phyloP scores from a whole-genome alignment of 495 filamentous ascomycete genomes.

The Penicillium goetzii region DNA sequence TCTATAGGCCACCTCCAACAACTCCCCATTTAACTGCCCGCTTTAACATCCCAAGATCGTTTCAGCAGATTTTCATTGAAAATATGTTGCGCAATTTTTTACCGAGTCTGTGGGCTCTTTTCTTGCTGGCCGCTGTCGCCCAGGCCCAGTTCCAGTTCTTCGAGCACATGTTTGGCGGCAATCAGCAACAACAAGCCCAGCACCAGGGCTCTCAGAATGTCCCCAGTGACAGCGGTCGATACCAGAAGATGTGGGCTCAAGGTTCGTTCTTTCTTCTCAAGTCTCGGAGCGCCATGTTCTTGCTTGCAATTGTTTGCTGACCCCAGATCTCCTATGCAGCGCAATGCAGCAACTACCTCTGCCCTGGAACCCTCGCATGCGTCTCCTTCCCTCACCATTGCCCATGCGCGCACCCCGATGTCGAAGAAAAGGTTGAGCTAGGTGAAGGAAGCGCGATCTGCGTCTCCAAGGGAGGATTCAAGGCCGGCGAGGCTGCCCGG shows the following conservation, averaged over 20 bases:
- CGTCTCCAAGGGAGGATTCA: conserved; percentile 79
- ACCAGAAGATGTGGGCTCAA: conserved; percentile 69
- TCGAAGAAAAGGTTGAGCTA: conserved; percentile 88
- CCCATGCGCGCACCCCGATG: conserved; percentile 77
- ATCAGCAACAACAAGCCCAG: conserved; percentile 61
- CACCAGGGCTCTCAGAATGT: conserved; percentile 72
- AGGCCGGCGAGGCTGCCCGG: conserved; percentile 70
- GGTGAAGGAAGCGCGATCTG: conserved; percentile 81
- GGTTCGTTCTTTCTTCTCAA: conserved; percentile 44
- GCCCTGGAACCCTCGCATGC: conserved; percentile 85
- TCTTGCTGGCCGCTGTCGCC: conserved; percentile 52
- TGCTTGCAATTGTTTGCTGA: conserved; percentile 9
- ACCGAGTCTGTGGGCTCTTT: conserved; percentile 44
- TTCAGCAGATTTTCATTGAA: neutral
- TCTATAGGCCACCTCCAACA: conserved; percentile 21
- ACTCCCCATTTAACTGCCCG: neutral
- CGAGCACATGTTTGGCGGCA: conserved; percentile 78
- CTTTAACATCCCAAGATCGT: neutral
- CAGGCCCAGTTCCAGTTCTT: conserved; percentile 85
- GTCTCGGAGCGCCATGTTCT: neutral
- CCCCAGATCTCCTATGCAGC: conserved; percentile 41
- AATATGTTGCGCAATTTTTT: conserved; percentile 37
- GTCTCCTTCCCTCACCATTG: conserved; percentile 94
- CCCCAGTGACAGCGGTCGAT: conserved; percentile 75
- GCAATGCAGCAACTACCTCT: conserved; percentile 87